These are phyloP conservation scores for Trichoderma parareesei DNA, from an alignment of 495 filamentous ascomycete genomes.

Conservation along the genomic window DNA sequence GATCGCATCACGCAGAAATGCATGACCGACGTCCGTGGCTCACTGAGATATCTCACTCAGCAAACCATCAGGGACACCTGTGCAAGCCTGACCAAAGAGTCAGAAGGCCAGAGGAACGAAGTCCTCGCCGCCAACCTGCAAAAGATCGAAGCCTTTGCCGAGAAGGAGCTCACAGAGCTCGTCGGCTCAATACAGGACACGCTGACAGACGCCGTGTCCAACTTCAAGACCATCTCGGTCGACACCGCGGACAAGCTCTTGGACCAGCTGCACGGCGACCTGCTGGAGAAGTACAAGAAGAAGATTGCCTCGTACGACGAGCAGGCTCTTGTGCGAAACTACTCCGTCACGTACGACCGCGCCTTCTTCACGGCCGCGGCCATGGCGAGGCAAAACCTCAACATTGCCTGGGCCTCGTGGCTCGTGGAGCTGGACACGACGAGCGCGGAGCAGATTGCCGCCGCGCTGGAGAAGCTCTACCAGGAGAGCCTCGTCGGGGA, in stretches of 20 bases:
- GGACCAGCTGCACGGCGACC: slow-evolving; percentile 2
- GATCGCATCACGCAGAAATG: neutral
- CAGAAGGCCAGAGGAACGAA: neutral
- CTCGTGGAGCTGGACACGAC: neutral
- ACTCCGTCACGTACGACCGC: slow-evolving; percentile 6
- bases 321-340: neutral
- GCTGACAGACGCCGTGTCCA: neutral
- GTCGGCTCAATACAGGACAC: neutral
- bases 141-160: slow-evolving; percentile 5
- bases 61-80: slow-evolving; percentile 3
- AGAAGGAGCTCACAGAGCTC: slow-evolving; percentile 1
- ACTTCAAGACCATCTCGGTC: neutral
- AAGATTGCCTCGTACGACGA: neutral
- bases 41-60: neutral
- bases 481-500: neutral
- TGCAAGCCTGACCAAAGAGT: neutral
- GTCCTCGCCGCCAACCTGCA: neutral
- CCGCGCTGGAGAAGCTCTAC: neutral
- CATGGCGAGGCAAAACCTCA: neutral
- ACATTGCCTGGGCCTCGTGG: neutral
- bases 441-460: neutral
- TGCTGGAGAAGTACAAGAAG: slow-evolving; percentile 5
- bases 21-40: neutral
- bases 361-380: slow-evolving; percentile 1
- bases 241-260: neutral